A percentile compares a stretch with the other conserved stretches of the same genome.
Conservation (phyloP, 1,284 basidiomycete genomes). For the Cystobasidiaceae sp. region DNA sequence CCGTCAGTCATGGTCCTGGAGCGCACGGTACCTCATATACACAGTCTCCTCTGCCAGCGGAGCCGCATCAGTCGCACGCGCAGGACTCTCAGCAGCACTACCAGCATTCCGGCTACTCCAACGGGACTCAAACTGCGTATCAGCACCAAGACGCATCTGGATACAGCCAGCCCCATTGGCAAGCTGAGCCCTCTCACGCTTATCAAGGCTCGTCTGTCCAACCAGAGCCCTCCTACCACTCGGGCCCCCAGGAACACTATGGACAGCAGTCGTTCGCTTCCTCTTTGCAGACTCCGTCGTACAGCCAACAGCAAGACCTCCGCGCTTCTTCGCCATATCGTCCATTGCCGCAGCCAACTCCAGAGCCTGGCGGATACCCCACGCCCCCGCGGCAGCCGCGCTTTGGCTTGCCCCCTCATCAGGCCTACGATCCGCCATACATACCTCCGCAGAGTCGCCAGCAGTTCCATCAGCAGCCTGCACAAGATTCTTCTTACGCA, state of each 20-base stretch:
- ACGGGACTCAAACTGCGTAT: not conserved
- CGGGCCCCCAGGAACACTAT: not conserved
- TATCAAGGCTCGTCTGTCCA: not conserved
- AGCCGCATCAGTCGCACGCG: conserved; percentile 1
- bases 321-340: conserved; percentile 19
- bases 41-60: too few species aligned
- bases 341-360: conserved; percentile 15
- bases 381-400: conserved; percentile 22
- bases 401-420: conserved; percentile 25
- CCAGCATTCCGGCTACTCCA: not conserved
- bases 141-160: conserved; percentile 4
- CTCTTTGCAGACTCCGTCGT: not conserved
- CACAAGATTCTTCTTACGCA: not conserved
- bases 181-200: not conserved
- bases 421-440: conserved; percentile 22
- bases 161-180: not conserved
- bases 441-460: conserved; percentile 1
- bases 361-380: not conserved
- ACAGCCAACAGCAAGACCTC: conserved; percentile 3
- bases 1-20: too few species aligned
- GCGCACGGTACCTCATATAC: too few species aligned
- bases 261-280: not conserved
- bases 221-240: not conserved
- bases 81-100: not conserved
- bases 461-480: not conserved